phyloP scores from a whole-genome alignment of 345 rosid species.

The Bretschneidera sinensis region DNA sequence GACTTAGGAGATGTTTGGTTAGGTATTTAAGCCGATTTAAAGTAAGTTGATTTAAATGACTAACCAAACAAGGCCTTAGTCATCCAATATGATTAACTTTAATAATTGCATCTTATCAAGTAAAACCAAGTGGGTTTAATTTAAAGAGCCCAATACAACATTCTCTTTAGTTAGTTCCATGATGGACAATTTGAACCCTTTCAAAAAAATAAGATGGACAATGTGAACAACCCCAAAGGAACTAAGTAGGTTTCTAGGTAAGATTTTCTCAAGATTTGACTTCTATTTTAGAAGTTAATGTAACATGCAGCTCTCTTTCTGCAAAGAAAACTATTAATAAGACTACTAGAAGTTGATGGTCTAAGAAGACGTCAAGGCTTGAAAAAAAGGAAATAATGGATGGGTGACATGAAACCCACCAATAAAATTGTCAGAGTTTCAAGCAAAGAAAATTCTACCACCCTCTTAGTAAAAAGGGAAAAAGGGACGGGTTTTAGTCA shows the following conservation, averaged over 20 bases:
- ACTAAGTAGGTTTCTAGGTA: not conserved
- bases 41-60: no score
- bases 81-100: constrained; percentile 23
- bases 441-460: constrained; percentile 25
- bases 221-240: not conserved
- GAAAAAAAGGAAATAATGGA: constrained; percentile 7
- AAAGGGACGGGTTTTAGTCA: constrained; percentile 9
- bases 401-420: constrained; percentile 38
- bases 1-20: constrained; percentile 13
- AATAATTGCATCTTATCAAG: constrained; percentile 18
- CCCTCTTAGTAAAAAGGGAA: constrained; percentile 13
- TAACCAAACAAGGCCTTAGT: no score
- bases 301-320: not conserved
- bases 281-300: not conserved
- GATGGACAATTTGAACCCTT: not conserved
- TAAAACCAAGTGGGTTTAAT: constrained; percentile 7
- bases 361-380: not conserved
- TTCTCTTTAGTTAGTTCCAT: not conserved
- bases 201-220: no score
- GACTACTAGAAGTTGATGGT: constrained; percentile 2
- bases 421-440: constrained; percentile 20
- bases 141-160: not conserved
- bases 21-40: no score
- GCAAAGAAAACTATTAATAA: not conserved
- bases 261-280: not conserved